Evolutionary conservation across 2,329 filamentous ascomycete genomes (phyloP), one percentile per base, ranked within the genome.

Genomic region (Monilinia fructicola): DNA sequence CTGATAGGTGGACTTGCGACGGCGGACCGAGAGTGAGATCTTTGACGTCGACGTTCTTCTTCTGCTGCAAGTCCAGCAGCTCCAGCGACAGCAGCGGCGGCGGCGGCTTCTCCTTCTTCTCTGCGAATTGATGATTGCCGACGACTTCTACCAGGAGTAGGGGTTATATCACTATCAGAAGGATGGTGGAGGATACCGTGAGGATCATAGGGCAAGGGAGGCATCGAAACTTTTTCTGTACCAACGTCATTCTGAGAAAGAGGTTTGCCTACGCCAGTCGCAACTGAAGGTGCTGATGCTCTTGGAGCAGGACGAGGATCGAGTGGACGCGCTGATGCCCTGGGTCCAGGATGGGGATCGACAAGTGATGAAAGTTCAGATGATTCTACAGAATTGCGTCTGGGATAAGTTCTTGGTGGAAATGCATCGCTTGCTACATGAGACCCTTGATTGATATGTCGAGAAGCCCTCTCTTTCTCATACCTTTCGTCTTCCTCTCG

Each of bases 351-450:
- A 63, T 73, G 71, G 12, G 73, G 72, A 53, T 72, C 69, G 11
- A 74, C 71, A 16, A 75, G 70, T 26, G 75, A 75, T 11, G 72
- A 74, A 16, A 76, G 67, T 52, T 76, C 72, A 10, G 75, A 77
- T 10, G 75, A 73, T 31, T 71, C 60, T 42, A 71, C 63, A 11
- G 72, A 73, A 26, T 42, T 61, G 48, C 77, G 78, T 58, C 83
- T 78, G 2, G 85, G 82, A 26, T 65, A n/a, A 46, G 42, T 50
- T 58, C 62, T 58, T 21, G 82, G 82, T 3, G 80, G 79, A 68
- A 84, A 81, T 35, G 88, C 88, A 74, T 93, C 90, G 38, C 86
- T 90, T 2, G 90, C 92, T 69, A 86, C 92, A 71, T 82, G 82
- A 84, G 83, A 31, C 79, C 76, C 67, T 84, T 82, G 64, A 80